A percentile compares a stretch with the other conserved stretches of the same genome.
Conservation (phyloP, 140 eudicot genomes). For the Bidens hawaiensis region DNA sequence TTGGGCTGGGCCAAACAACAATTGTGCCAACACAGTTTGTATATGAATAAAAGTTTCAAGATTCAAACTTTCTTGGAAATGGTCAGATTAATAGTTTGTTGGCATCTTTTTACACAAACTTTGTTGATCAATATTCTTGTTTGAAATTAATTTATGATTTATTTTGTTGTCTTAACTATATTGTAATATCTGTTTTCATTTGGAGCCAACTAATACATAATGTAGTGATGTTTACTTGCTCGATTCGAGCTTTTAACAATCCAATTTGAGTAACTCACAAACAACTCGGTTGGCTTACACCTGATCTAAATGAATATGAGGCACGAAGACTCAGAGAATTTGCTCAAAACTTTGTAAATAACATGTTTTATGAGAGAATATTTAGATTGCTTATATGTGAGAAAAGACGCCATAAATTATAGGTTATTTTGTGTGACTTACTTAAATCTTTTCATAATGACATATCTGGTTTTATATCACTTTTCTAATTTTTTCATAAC, state of each 20-base stretch:
- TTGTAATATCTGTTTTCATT: too few relatives aligned
- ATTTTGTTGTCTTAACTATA: too few relatives aligned
- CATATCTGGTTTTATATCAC: background rate
- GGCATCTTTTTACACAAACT: slow-evolving; percentile 20
- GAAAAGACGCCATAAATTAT: too few relatives aligned
- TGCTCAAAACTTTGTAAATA: background rate
- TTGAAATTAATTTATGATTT: too few relatives aligned
- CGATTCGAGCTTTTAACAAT: background rate
- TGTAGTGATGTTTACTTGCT: too few relatives aligned
- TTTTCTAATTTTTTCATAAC: too few relatives aligned
- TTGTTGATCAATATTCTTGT: slow-evolving; percentile 10
- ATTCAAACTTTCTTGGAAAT: background rate
- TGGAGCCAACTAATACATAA: too few relatives aligned
- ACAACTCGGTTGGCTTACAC: background rate
- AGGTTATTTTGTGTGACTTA: too few relatives aligned
- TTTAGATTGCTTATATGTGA: too few relatives aligned
- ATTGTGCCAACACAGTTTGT: too few relatives aligned
- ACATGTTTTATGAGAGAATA: background rate
- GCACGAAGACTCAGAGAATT: background rate
- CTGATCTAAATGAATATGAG: background rate
- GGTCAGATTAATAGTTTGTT: background rate
- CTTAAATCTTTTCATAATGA: background rate
- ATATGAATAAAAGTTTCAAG: slow-evolving; percentile 36
- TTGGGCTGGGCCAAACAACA: too few relatives aligned
- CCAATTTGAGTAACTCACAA: background rate